Base-by-base conservation (phyloP, 192 early-diverging fungal species). In the Coemansia sp. region DNA sequence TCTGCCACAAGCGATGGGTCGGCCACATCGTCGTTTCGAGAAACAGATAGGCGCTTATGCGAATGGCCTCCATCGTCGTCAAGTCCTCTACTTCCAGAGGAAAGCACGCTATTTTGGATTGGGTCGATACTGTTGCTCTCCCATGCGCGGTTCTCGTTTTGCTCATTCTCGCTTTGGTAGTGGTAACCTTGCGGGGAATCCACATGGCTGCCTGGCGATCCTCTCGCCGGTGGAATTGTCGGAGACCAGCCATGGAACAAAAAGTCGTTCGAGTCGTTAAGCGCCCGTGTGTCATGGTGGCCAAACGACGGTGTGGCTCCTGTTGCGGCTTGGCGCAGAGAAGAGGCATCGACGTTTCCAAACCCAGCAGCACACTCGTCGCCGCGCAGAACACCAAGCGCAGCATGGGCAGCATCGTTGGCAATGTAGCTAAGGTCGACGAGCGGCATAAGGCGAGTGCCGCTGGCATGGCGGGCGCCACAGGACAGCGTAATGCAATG, bases 1-100 rank as follows among this genome's bases (percentile, higher is more conserved):
- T 71, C 75, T 0, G 75, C 75, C 26, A 77, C 75, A 9, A 78
- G 48, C 35, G 76, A 78, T 15, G 76, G 66, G 29, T 73, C 71
- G 10, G 71, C 56, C 0, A 53, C 63, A 20, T 70, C 76, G 23
- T 67, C 15, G 29, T n/a, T 20, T 3, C 16, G 39, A 8, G 16
- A 15, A 40, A 8, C 39, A 40, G 39, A 40, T 15, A 40, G 7
- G 39, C 39, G 39, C 23, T 49, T 61, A 33, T 23, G 13, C 26
- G 28, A 2, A 13, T 49, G 20, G 7, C 2, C 23, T 7, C 28
- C 26, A 12, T 55, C 48, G 20, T 49, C 23, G 20, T 49, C 48
- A 8, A 25, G 20, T 23, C 9, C 23, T 49, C 20, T 49, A n/a
- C 23, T 49, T 12, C 48, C 20, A 18, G 48, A 5, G 7, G 18